phyloP scores from a whole-genome alignment of 2,329 filamentous ascomycete genomes.

The Cadophora gregata region DNA sequence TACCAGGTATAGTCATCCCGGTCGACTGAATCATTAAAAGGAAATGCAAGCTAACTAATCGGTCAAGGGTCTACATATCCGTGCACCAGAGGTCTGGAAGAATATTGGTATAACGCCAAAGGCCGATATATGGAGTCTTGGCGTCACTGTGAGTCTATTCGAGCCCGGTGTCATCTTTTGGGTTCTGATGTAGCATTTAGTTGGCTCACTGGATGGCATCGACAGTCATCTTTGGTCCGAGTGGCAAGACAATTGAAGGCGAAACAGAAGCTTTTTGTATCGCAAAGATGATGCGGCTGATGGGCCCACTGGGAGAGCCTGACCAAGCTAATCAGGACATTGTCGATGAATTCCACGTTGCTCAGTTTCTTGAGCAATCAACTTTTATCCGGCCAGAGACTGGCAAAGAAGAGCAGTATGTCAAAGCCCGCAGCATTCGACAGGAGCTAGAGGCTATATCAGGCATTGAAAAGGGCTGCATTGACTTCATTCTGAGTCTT shows the following conservation, averaged over 20 bases:
- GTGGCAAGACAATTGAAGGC: not conserved
- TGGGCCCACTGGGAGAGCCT: not conserved
- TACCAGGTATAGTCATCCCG: too few species aligned
- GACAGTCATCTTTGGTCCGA: not conserved
- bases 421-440: not conserved
- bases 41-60: not conserved
- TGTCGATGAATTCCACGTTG: not conserved
- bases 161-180: too few species aligned
- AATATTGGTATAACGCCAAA: not conserved
- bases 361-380: not conserved
- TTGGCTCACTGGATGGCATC: slow-evolving; percentile 1
- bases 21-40: too few species aligned
- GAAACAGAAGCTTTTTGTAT: not conserved
- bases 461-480: not conserved
- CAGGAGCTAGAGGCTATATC: not conserved
- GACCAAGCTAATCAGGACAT: not conserved
- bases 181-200: not conserved
- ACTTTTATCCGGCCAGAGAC: not conserved
- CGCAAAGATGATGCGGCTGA: not conserved
- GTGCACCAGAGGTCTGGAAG: not conserved
- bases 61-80: not conserved
- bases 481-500: slow-evolving; percentile 7
- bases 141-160: slow-evolving; percentile 2
- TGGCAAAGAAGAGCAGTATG: not conserved
- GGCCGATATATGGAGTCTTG: not conserved